phyloP scores from a whole-genome alignment of 129 eudicot species.

The Flaveria brownii region DNA sequence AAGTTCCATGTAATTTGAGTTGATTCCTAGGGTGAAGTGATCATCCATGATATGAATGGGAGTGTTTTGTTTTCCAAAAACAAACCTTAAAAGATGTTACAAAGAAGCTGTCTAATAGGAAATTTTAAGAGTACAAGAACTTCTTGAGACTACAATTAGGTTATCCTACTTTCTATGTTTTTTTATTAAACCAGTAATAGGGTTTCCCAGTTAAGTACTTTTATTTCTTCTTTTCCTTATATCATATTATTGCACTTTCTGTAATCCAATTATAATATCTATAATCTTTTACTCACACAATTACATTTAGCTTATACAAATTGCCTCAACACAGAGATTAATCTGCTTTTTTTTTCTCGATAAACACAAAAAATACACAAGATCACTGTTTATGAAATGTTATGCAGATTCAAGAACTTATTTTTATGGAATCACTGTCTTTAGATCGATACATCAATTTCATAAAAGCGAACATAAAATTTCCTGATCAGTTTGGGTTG shows the following conservation, averaged over 20 bases:
- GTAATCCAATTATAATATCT: not conserved
- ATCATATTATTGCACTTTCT: not conserved
- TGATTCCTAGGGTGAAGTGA: constrained; percentile 40
- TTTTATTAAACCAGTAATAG: constrained; percentile 8
- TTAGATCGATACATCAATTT: too few species aligned
- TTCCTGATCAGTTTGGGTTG: too few species aligned
- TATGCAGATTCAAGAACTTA: too few species aligned
- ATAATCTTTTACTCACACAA: too few species aligned
- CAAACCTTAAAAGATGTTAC: constrained; percentile 26
- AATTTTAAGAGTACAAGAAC: constrained; percentile 8
- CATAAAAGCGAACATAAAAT: too few species aligned
- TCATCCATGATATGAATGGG: constrained; percentile 36
- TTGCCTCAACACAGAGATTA: too few species aligned
- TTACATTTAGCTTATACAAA: not conserved
- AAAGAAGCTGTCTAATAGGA: constrained; percentile 25
- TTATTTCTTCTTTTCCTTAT: constrained; percentile 5
- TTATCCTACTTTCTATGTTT: constrained; percentile 27
- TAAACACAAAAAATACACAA: too few species aligned
- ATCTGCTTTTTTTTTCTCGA: too few species aligned
- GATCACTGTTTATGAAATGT: too few species aligned
- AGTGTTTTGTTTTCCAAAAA: constrained; percentile 10
- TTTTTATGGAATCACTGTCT: too few species aligned
- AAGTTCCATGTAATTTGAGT: constrained; percentile 44
- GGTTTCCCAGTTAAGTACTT: constrained; percentile 5
- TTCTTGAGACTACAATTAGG: constrained; percentile 27